Base-by-base conservation (phyloP, 2,329 filamentous ascomycete genomes). In the Monosporascus sp. region DNA sequence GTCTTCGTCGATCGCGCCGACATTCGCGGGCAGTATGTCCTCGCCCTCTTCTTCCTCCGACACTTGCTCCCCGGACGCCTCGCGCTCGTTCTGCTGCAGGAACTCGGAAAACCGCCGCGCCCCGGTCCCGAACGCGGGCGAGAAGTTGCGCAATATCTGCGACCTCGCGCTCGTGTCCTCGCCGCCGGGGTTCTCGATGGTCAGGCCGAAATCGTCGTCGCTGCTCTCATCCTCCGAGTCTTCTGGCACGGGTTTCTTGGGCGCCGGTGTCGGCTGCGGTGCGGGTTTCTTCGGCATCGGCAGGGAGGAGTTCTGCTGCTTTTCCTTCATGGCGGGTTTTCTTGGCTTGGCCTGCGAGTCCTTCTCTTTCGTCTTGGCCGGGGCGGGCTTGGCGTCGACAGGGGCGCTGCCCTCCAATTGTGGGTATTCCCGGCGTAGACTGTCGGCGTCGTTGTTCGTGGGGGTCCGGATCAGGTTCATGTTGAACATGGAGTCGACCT, bases 391-490 rank as follows among this genome's bases (percentile, higher is more conserved):
- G 17, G 18, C 39, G 18, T 42, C 39, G 42, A 24, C n/a, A 6
- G 42, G 20, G 7, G 22, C 42, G 24, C 42, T n/a, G 39, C 61
- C 69, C 24, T 77, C 75, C 38, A 94, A 77, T 55, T 89, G 89
- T 9, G 83, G 77, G 65, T 89, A 85, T 63, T 86, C 79, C 48
- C 83, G 79, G 47, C 82, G 78, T 41, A 95, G 75, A 62, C 79
- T 82, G 31, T 81, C 80, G 50, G 78, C 71, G 59, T 89, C 82
- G 51, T 77, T 74, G 62, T 86, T 85, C 58, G 78, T 81, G 2
- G 87, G 89, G 15, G 84, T 84, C 51, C 80, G 83, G 50, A 82
- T 84, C 51, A 96, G 73, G 69, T 96, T 97, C 86, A 96, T 92
- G 64, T 90, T 86, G 71, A 96, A 88, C 39, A 85, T 85, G n/a